Base-by-base conservation (phyloP, 352 stramenopile species). In the Pythium dissimile region DNA sequence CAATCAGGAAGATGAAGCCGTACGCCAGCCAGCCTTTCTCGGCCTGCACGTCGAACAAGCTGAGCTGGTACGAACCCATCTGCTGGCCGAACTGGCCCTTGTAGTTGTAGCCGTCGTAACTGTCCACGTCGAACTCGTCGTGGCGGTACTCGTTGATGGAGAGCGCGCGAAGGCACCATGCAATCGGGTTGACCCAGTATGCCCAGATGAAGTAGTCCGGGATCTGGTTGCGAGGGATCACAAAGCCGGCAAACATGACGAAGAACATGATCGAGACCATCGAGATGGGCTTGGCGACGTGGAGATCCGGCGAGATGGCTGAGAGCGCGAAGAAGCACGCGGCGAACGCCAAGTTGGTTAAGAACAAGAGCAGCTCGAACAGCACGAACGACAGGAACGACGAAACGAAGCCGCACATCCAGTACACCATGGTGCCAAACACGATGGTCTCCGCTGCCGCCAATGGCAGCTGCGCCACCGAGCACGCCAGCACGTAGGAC, bases 291-390 rank as follows among this genome's bases (percentile, higher is more conserved):
- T 60, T 4, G 16, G 34, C 64, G 26, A 77, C 42, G 20, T 57
- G 27, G 15, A 54, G 18, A 28, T 64, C 64, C 15, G 66, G 48
- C 5, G 46, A 5, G 9, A 55, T 21, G 11, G 52, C 26, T 2
- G 64, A 28, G 13, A 78, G 9, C 20, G 60, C 23, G 39, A 68
- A 69, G 44, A 73, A 74, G 42, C 26, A 72, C 46, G 38, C 54
- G 54, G 39, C 28, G 59, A 62, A 66, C 1, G 54, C 44, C 20
- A 75, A 26, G 34, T 66, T 72, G 44, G 66, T 82, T 69, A 50
- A 42, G 59, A 83, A 63, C 24, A 94, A 66, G 20, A 85, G 59
- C 11, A 71, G 51, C 32, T 88, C 43, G 43, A 84, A 93, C 28
- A 77, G 58, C 26, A 88, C 52, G 39, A 80, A 88, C 34, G 72